Conservation (phyloP, 1,284 basidiomycete genomes). For the Chalciporus sp. region DNA sequence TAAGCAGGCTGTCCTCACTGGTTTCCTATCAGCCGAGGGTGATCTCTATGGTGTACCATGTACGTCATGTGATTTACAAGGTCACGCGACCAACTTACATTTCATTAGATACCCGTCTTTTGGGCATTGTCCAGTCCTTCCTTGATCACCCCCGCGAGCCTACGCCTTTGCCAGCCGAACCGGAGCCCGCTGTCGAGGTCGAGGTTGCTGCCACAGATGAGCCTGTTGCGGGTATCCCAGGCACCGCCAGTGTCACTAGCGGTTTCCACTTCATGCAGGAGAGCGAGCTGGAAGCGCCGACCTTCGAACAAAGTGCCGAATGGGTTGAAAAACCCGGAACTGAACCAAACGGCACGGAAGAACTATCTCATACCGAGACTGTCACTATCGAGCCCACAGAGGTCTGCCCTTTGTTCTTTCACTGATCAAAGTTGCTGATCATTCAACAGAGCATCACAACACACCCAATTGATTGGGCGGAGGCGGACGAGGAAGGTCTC, state of each 20-base stretch:
- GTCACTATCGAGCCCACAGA: constrained; percentile 30
- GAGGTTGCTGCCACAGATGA: constrained; percentile 18
- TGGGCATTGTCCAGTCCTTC: constrained; percentile 55
- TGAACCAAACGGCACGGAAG: constrained; percentile 29
- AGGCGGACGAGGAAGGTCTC: constrained; percentile 53
- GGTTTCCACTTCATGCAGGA: constrained; percentile 78
- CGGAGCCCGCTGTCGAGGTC: constrained; percentile 28
- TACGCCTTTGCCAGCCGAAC: constrained; percentile 31
- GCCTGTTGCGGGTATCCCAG: constrained; percentile 36
- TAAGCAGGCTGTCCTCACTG: constrained; percentile 53
- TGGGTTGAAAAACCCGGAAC: constrained; percentile 51
- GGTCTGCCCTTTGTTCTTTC: constrained; percentile 8
- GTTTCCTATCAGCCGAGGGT: constrained; percentile 57
- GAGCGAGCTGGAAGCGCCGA: constrained; percentile 64
- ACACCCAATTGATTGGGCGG: constrained; percentile 57
- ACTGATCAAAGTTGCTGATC: constrained; percentile 8
- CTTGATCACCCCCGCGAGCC: constrained; percentile 49
- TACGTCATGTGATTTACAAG: constrained; percentile 35
- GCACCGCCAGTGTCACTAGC: constrained; percentile 42
- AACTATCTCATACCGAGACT: constrained; percentile 32
- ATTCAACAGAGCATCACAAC: constrained; percentile 20
- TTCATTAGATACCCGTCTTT: constrained; percentile 54
- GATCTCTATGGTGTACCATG: constrained; percentile 62
- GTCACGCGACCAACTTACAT: constrained; percentile 6
- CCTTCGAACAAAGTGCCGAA: constrained; percentile 51